A percentile compares a stretch with the other conserved stretches of the same genome.
Conservation (phyloP, 2,329 filamentous ascomycete species). For the Metarhizium anisopliae region DNA sequence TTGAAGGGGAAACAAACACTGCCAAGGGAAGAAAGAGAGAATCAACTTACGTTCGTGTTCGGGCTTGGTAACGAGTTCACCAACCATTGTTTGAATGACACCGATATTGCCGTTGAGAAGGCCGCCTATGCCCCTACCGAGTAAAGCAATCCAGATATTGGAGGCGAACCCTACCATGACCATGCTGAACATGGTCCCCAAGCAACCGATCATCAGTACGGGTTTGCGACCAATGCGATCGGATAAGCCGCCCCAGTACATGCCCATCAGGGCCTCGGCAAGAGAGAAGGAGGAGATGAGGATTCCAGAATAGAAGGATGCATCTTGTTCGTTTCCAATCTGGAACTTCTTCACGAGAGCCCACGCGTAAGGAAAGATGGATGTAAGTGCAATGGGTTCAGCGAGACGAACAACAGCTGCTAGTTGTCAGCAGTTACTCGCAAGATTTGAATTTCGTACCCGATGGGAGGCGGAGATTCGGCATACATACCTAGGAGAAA, state of each 20-base stretch:
- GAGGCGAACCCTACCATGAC: slow-evolving; percentile 73
- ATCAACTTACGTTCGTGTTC: slow-evolving; percentile 69
- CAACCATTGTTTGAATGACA: slow-evolving; percentile 88
- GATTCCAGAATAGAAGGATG: slow-evolving; percentile 79
- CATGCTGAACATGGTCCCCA: slow-evolving; percentile 76
- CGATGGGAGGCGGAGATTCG: not conserved
- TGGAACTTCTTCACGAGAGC: slow-evolving; percentile 69
- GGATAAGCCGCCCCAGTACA: slow-evolving; percentile 80
- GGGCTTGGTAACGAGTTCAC: slow-evolving; percentile 72
- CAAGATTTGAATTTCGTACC: not conserved
- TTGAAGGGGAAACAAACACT: not conserved
- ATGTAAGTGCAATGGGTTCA: slow-evolving; percentile 86
- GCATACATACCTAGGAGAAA: slow-evolving; percentile 62
- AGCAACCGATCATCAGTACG: slow-evolving; percentile 69
- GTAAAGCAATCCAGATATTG: slow-evolving; percentile 76
- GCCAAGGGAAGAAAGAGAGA: slow-evolving; percentile 5
- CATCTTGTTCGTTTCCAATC: slow-evolving; percentile 62
- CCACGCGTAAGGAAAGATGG: slow-evolving; percentile 90
- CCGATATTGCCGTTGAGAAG: slow-evolving; percentile 87
- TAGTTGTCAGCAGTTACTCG: not conserved
- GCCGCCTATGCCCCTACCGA: slow-evolving; percentile 69
- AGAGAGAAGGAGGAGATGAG: slow-evolving; percentile 81
- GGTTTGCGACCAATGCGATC: slow-evolving; percentile 80
- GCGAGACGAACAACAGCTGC: slow-evolving; percentile 84
- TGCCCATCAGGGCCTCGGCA: slow-evolving; percentile 72